Base-by-base conservation (phyloP, 345 rosid genomes). In the Ricinus communis region DNA sequence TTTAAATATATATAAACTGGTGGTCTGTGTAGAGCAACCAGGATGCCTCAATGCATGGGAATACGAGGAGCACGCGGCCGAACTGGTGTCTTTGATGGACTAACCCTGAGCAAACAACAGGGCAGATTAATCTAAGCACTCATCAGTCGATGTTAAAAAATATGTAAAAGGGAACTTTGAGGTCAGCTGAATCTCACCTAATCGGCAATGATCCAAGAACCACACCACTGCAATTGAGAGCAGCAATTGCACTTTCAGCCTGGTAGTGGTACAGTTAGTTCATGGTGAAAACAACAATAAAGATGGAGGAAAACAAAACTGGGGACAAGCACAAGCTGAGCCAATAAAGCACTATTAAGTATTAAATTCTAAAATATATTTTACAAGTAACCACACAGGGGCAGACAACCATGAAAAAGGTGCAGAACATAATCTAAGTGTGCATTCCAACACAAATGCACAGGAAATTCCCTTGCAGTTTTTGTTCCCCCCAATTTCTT, bases 21-120 rank as follows among this genome's bases (percentile, higher is more conserved):
- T 60, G 52, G 63, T 73, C 70, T 46, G 69, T 61, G 15, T 53
- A 31, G 22, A 33, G 38, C 51, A 31, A 64, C 74, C 25, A 62
- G 61, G 67, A 74, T 43, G 22, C 66, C 46, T 82, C 80, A 93
- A 61, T 88, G 88, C 79, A 83, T 43, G 43, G 92, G 88, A 80
- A 77, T 82, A 41, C 98, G 93, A 47, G 97, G 88, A 80, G 87
- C 76, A 5, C 97, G 96, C 0, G 97, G 98, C 73, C 98, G 89
- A 72, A 93, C 98, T 38, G 98, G 97, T 8, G 98, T 93, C 86
- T 93, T 93, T n/a, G 98, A 93, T 57, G 98, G 98, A 80, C 98
- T 93, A 59, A 93, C 92, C 91, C 98, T 93, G 85, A 54, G 49
- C 68, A 66, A 65, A 31, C 41, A 18, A 31, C 36, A 59, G n/a